Evolutionary conservation across 1,284 basidiomycete species (phyloP).

Genomic region (Ceratobasidium theobromae): DNA sequence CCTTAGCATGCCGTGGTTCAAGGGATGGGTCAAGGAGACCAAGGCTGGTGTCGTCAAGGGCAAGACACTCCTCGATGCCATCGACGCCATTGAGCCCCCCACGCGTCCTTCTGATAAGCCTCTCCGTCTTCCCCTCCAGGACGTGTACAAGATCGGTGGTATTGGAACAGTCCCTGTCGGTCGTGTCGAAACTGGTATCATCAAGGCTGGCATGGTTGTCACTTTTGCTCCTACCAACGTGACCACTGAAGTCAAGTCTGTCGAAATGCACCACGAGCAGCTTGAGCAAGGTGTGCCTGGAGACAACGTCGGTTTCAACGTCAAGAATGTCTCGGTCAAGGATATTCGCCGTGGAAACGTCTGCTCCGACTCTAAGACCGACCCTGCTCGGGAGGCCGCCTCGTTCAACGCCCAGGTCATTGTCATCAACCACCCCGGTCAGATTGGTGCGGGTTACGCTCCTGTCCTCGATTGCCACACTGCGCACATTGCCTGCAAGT

Average conservation of each 20-base stretch:
- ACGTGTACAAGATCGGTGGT: slow-evolving; percentile 99
- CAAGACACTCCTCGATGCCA: slow-evolving; percentile 99
- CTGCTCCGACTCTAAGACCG: slow-evolving; percentile 99
- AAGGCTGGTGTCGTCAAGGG: slow-evolving; percentile 93
- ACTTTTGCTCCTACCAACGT: slow-evolving; percentile 96
- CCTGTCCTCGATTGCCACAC: slow-evolving; percentile 99
- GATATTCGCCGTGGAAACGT: slow-evolving; percentile 99
- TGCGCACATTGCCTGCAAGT: slow-evolving; percentile 99
- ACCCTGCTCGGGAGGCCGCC: slow-evolving; percentile 98
- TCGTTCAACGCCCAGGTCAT: slow-evolving; percentile 99
- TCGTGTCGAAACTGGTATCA: slow-evolving; percentile 99
- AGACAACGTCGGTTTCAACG: slow-evolving; percentile 99
- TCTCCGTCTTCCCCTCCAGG: slow-evolving; percentile 99
- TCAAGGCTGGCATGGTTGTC: slow-evolving; percentile 99
- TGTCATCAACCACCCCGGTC: slow-evolving; percentile 99
- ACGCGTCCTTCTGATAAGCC: slow-evolving; percentile 97
- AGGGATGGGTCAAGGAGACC: slow-evolving; percentile 97
- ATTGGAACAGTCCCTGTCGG: slow-evolving; percentile 99
- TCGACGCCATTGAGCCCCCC: slow-evolving; percentile 99
- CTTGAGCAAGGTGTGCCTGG: slow-evolving; percentile 93
- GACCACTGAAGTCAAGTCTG: slow-evolving; percentile 99
- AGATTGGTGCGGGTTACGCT: slow-evolving; percentile 97
- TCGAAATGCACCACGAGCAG: slow-evolving; percentile 99
- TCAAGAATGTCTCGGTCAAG: slow-evolving; percentile 99
- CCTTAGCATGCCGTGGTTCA: slow-evolving; percentile 97